A percentile compares a stretch with the other conserved stretches of the same genome.
These are phyloP conservation scores for Drechslera avenae DNA, from an alignment of 2,329 filamentous ascomycete genomes.

Conservation along the genomic window DNA sequence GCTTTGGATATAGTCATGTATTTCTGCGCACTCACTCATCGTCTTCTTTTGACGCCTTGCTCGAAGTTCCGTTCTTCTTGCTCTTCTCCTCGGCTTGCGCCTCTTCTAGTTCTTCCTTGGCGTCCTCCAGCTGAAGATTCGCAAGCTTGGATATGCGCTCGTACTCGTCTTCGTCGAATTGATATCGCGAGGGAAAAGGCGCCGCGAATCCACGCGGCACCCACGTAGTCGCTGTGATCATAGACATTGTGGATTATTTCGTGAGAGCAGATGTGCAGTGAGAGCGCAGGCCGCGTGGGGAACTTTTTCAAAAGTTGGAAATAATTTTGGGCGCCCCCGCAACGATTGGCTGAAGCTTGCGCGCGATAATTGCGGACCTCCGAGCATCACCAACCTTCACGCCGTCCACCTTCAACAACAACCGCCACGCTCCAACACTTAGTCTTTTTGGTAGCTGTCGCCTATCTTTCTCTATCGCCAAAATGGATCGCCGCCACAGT, in stretches of 20 bases:
- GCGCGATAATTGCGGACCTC: conserved; percentile 33
- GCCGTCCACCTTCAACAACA: conserved; percentile 1
- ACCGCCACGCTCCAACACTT: neutral
- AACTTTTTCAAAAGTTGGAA: conserved; percentile 20
- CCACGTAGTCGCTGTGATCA: conserved; percentile 61
- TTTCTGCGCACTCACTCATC: conserved; percentile 21
- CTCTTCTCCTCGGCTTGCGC: conserved; percentile 60
- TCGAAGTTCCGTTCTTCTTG: conserved; percentile 41
- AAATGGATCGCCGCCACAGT: conserved; percentile 54
- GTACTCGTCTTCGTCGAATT: conserved; percentile 59
- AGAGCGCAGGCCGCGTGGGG: conserved; percentile 17
- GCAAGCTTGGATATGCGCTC: conserved; percentile 57
- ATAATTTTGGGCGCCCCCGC: conserved; percentile 24
- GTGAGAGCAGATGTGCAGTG: conserved; percentile 12
- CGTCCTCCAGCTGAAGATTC: conserved; percentile 82
- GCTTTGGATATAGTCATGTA: neutral
- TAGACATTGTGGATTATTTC: conserved; percentile 54
- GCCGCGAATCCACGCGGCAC: conserved; percentile 58
- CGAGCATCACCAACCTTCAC: conserved; percentile 16
- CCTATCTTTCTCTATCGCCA: neutral
- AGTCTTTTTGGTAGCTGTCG: neutral
- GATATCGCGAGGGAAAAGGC: conserved; percentile 56
- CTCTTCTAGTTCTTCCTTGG: conserved; percentile 71
- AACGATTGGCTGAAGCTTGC: conserved; percentile 25
- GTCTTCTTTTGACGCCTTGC: conserved; percentile 28